Percentiles rank a stretch among this genome's conserved stretches.
phyloP scores from a whole-genome alignment of 352 stramenopile genomes.

The Phytophthora hibernalis region DNA sequence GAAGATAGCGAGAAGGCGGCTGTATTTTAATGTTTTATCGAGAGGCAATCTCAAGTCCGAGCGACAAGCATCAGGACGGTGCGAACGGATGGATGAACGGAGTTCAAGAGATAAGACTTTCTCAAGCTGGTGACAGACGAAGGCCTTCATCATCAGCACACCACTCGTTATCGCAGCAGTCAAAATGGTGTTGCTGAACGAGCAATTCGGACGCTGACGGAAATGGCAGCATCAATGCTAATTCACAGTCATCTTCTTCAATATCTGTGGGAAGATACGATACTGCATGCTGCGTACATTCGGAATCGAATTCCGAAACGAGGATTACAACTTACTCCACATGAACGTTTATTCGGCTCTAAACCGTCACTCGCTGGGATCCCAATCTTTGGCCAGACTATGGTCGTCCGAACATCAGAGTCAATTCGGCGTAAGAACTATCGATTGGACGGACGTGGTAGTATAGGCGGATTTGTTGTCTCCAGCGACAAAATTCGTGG shows the following conservation, averaged over 20 bases:
- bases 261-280: constrained; percentile 9
- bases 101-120: background rate
- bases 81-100: constrained; percentile 5
- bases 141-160: constrained; percentile 5
- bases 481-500: constrained; percentile 12
- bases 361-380: constrained; percentile 2
- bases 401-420: background rate
- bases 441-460: background rate
- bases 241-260: constrained; percentile 1
- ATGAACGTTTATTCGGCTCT: background rate
- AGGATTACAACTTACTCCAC: background rate
- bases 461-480: constrained; percentile 2
- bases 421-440: background rate
- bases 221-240: constrained; percentile 1
- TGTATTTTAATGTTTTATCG: background rate
- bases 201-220: constrained; percentile 1
- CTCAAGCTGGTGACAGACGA: background rate
- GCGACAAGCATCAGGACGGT: background rate
- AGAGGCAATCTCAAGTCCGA: background rate
- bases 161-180: constrained; percentile 7
- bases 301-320: constrained; percentile 8
- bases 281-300: constrained; percentile 1
- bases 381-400: constrained; percentile 7
- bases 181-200: constrained; percentile 12
- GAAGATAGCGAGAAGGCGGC: background rate